Conservation (phyloP, 352 stramenopile genomes). For the Globisporangium cylindrosporum region DNA sequence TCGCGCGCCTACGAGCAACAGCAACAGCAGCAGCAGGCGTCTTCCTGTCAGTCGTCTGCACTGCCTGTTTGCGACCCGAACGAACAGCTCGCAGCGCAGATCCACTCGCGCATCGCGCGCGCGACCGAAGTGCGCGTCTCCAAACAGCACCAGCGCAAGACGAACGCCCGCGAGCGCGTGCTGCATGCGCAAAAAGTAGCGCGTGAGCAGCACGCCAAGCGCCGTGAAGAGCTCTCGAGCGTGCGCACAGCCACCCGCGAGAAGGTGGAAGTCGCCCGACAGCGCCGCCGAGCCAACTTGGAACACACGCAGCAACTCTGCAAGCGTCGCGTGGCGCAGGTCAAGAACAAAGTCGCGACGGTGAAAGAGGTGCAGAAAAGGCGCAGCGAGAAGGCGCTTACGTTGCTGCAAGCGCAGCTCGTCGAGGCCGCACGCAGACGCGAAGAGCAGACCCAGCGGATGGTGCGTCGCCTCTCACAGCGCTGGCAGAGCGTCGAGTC, state of each 20-base stretch:
- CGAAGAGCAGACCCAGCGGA: slow-evolving; percentile 47
- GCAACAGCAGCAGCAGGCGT: neutral
- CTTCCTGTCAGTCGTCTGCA: neutral
- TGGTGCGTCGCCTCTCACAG: slow-evolving; percentile 43
- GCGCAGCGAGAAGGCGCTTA: slow-evolving; percentile 33
- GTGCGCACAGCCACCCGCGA: slow-evolving; percentile 31
- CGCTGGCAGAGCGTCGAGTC: slow-evolving; percentile 72
- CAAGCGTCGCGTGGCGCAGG: slow-evolving; percentile 37
- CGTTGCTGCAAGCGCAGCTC: slow-evolving; percentile 43
- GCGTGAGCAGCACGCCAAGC: slow-evolving; percentile 45
- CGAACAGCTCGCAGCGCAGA: slow-evolving; percentile 25
- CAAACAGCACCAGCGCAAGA: slow-evolving; percentile 36
- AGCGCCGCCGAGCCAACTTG: slow-evolving; percentile 43
- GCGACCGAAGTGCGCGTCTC: slow-evolving; percentile 46
- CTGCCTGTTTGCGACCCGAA: neutral
- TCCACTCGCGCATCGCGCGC: slow-evolving; percentile 47
- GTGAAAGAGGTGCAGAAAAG: slow-evolving; percentile 44
- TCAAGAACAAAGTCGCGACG: slow-evolving; percentile 53
- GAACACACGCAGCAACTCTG: slow-evolving; percentile 43
- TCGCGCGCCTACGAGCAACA: slow-evolving; percentile 31
- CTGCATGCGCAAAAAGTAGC: slow-evolving; percentile 58
- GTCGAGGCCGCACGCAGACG: slow-evolving; percentile 44
- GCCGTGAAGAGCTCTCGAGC: slow-evolving; percentile 35
- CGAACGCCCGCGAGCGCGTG: slow-evolving; percentile 43
- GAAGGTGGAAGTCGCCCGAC: slow-evolving; percentile 46